Base-by-base conservation (phyloP, 139 green algal genomes). In the Ulvella scutata region DNA sequence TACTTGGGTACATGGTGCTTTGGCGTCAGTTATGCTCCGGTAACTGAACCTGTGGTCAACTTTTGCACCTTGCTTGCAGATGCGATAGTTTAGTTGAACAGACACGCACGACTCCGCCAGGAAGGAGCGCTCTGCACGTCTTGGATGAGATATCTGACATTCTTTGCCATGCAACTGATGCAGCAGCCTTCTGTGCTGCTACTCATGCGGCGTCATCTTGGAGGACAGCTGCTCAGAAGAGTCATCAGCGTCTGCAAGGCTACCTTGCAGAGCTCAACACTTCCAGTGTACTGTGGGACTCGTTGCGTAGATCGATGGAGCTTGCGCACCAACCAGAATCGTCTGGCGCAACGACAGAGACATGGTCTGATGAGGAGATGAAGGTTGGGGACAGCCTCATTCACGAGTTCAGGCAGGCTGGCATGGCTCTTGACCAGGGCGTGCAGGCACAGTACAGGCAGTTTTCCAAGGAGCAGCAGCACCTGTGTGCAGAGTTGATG, bases 341-440 rank as follows among this genome's bases (percentile, higher is more conserved):
- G 13, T 3, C n/a, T 6, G 33, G 51, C 51, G 20, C 40, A 29
- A 26, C 9, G n/a, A 23, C 9, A 23, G 31, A n/a, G 33, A 29
- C n/a, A n/a, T 67, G 51, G 51, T 36, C 51, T 0, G 51, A 6
- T 34, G 51, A 67, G 17, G 51, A 67, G 20, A 23, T 67, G 4
- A 67, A 67, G 51, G 51, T 67, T 26, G 51, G 51, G 51, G 51
- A 67, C 51, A 67, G 51, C 51, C 51, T 67, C 9, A n/a, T 67
- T n/a, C 51, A 67, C 13, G 51, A 67, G 51, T 67, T 67, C 51
- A 10, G 51, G 17, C 51, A 67, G 51, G 51, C 51, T 34, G 51
- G 51, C 51, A 67, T 67, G 51, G 51, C 51, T 67, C 51, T 67
- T 6, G 51, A 67, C n/a, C 51, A n/a, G 13, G n/a, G 20, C 31